Percentiles rank a stretch among this genome's conserved stretches.
These are phyloP conservation scores for Nicotiana otophora DNA, from an alignment of 257 asterid species.

Conservation along the genomic window DNA sequence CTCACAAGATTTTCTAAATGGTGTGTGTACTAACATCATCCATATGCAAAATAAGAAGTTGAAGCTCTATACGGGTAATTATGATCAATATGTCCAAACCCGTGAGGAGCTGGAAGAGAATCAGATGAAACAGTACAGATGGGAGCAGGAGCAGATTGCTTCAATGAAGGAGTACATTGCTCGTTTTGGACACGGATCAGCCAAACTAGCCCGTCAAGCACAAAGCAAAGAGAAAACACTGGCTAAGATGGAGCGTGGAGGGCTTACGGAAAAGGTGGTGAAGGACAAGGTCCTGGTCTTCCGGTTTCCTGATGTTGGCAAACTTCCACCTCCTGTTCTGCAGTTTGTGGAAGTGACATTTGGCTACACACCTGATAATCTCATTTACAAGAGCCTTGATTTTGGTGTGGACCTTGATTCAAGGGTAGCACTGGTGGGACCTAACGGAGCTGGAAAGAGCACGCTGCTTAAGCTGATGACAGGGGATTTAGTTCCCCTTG, in stretches of 20 bases:
- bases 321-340: constrained; percentile 97
- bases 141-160: constrained; percentile 99
- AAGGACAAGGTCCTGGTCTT: constrained; percentile 70
- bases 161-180: constrained; percentile 96
- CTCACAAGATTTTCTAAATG: constrained; percentile 95
- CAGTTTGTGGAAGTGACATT: constrained; percentile 89
- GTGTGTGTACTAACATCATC: constrained; percentile 94
- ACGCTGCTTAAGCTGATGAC: constrained; percentile 95
- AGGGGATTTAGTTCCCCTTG: constrained; percentile 75
- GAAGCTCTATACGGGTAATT: constrained; percentile 82
- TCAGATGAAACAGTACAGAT: constrained; percentile 93
- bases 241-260: constrained; percentile 99
- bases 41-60: constrained; percentile 89
- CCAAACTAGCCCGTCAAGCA: constrained; percentile 98
- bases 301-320: constrained; percentile 80
- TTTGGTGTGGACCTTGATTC: constrained; percentile 98
- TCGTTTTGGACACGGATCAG: constrained; percentile 97
- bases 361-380: constrained; percentile 86
- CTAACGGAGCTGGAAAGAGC: constrained; percentile 98
- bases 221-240: constrained; percentile 96
- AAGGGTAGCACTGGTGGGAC: constrained; percentile 92
- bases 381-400: constrained; percentile 77
- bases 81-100: constrained; percentile 86
- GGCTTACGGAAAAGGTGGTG: constrained; percentile 82
- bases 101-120: constrained; percentile 94